A percentile compares a stretch with the other conserved stretches of the same genome.
Evolutionary conservation across 192 early-diverging fungal species (phyloP).

Genomic region (Chytriomyces sp.): DNA sequence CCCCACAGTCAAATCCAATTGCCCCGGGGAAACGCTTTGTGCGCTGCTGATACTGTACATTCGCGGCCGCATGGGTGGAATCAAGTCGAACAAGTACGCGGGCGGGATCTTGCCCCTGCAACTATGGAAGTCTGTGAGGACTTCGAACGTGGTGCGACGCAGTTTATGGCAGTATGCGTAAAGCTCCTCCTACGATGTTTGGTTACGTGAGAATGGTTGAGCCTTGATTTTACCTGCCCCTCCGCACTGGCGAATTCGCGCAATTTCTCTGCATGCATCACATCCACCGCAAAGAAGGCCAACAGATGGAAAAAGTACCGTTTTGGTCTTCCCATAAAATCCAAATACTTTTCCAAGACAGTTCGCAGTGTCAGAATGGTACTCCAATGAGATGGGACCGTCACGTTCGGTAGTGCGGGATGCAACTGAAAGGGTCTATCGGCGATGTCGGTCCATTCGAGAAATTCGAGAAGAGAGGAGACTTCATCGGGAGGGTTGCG

Average conservation of each 20-base stretch:
- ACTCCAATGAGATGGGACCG: slow-evolving; percentile 55
- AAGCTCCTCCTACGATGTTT: no score
- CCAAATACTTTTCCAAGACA: slow-evolving; percentile 76
- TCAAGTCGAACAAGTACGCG: slow-evolving; percentile 81
- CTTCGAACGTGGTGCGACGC: slow-evolving; percentile 79
- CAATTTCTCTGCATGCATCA: slow-evolving; percentile 75
- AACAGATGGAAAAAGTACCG: slow-evolving; percentile 91
- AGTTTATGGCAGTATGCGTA: slow-evolving; percentile 83
- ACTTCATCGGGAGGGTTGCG: slow-evolving; percentile 74
- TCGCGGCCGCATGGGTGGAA: slow-evolving; percentile 77
- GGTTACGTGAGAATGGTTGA: slow-evolving; percentile 33
- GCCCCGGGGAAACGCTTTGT: slow-evolving; percentile 58
- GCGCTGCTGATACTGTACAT: slow-evolving; percentile 72
- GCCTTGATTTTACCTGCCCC: slow-evolving; percentile 59
- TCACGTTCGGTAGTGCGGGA: slow-evolving; percentile 37
- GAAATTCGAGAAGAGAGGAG: slow-evolving; percentile 63
- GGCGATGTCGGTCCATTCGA: slow-evolving; percentile 69
- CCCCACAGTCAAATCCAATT: slow-evolving; percentile 77
- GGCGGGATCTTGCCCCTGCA: slow-evolving; percentile 61
- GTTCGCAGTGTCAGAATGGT: slow-evolving; percentile 67
- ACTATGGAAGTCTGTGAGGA: slow-evolving; percentile 81
- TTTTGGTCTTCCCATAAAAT: slow-evolving; percentile 82
- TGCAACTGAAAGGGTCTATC: slow-evolving; percentile 60
- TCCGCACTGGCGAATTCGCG: slow-evolving; percentile 74
- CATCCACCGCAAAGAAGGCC: slow-evolving; percentile 70